A percentile compares a stretch with the other conserved stretches of the same genome.
phyloP scores from a whole-genome alignment of 2,329 filamentous ascomycete species.

The Truncatella angustata region DNA sequence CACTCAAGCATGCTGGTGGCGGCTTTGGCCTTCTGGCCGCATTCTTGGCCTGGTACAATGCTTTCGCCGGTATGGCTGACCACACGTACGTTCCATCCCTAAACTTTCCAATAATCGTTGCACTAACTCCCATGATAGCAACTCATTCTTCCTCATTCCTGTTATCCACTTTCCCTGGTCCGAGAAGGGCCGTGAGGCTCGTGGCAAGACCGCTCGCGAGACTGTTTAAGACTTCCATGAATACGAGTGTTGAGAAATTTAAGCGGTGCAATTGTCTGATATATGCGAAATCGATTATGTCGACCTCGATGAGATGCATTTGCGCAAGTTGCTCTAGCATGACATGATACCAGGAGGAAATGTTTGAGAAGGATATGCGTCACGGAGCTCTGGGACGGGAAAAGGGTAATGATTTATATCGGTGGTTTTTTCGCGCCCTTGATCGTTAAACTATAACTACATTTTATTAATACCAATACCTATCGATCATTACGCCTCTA shows the following conservation, averaged over 20 bases:
- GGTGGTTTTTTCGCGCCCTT: no score
- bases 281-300: not conserved
- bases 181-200: slow-evolving; percentile 65
- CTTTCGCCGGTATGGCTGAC: slow-evolving; percentile 78
- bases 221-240: slow-evolving; percentile 21
- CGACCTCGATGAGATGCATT: not conserved
- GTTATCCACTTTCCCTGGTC: slow-evolving; percentile 97
- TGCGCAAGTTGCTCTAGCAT: no score
- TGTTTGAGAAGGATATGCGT: no score
- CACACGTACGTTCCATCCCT: slow-evolving; percentile 47
- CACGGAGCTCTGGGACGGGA: no score
- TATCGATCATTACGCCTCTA: no score
- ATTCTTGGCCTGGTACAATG: slow-evolving; percentile 86
- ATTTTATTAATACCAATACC: no score
- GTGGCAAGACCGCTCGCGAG: slow-evolving; percentile 49
- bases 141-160: slow-evolving; percentile 86
- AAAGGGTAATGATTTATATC: no score
- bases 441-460: no score
- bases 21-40: slow-evolving; percentile 78
- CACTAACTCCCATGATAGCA: slow-evolving; percentile 51
- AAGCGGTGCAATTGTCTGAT: not conserved
- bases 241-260: not conserved
- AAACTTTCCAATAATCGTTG: not conserved
- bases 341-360: not conserved
- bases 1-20: slow-evolving; percentile 68